Conservation (phyloP, 2,329 filamentous ascomycete species). For the Fusarium sp. region DNA sequence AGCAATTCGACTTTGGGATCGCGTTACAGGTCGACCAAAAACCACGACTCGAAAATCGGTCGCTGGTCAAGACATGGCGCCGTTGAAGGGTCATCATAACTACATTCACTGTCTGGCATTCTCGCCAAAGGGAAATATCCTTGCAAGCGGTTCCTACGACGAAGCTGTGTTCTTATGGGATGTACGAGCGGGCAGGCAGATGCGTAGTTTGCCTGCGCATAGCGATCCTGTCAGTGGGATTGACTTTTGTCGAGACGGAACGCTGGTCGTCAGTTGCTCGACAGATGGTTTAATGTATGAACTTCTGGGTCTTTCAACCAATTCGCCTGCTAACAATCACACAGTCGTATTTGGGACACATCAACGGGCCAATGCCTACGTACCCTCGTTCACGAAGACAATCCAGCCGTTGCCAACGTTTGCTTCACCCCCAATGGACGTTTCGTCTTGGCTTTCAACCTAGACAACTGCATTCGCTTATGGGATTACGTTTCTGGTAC, state of each 20-base stretch:
- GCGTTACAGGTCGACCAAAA: constrained; percentile 68
- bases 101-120: constrained; percentile 96
- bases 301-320: background rate
- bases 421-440: constrained; percentile 95
- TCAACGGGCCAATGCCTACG: constrained; percentile 93
- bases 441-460: constrained; percentile 89
- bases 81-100: constrained; percentile 89
- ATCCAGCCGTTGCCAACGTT: constrained; percentile 87
- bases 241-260: constrained; percentile 92
- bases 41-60: constrained; percentile 55
- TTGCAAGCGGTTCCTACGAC: constrained; percentile 95
- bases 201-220: constrained; percentile 92
- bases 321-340: constrained; percentile 25
- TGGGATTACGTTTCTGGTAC: constrained; percentile 95
- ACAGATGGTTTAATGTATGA: constrained; percentile 87
- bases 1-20: constrained; percentile 91
- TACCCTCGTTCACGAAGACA: constrained; percentile 96
- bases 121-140: constrained; percentile 97
- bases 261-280: constrained; percentile 89
- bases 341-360: constrained; percentile 91
- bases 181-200: constrained; percentile 84
- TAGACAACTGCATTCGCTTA: constrained; percentile 88
- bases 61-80: constrained; percentile 58
- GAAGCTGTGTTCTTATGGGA: constrained; percentile 99
- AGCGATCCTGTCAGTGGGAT: constrained; percentile 95